These are phyloP conservation scores for Pichia sp. DNA, from an alignment of 1,139 yeast species.

Conservation along the genomic window DNA sequence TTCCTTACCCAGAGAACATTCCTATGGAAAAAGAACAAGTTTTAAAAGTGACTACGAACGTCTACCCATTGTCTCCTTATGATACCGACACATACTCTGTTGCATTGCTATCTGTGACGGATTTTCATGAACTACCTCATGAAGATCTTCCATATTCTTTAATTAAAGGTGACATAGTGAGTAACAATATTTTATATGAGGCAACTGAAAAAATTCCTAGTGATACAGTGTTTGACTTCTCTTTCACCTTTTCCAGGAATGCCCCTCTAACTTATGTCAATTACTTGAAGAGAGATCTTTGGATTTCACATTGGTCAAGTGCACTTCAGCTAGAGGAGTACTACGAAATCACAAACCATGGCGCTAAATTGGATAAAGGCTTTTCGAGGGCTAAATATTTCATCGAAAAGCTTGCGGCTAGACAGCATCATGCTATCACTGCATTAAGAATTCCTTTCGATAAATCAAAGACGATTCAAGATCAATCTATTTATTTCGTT, in stretches of 20 bases:
- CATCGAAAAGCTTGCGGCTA: constrained; percentile 43
- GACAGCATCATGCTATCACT: constrained; percentile 47
- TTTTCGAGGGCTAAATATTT: constrained; percentile 79
- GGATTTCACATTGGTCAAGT: constrained; percentile 78
- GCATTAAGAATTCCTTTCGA: constrained; percentile 51
- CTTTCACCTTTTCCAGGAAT: constrained; percentile 61
- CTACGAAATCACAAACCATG: constrained; percentile 74
- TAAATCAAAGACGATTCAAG: constrained; percentile 36
- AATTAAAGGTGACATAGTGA: constrained; percentile 3
- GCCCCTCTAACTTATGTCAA: constrained; percentile 60
- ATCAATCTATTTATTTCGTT: constrained; percentile 57
- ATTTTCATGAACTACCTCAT: constrained; percentile 39
- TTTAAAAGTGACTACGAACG: constrained; percentile 47
- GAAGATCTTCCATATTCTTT: constrained; percentile 9
- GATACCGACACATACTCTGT: constrained; percentile 49
- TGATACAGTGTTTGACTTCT: constrained; percentile 44
- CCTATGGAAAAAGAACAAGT: constrained; percentile 61
- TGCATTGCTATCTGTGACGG: constrained; percentile 48
- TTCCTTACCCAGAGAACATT: constrained; percentile 63
- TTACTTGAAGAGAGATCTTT: constrained; percentile 64
- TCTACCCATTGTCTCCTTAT: constrained; percentile 63
- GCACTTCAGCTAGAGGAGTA: constrained; percentile 72
- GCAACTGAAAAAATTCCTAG: constrained; percentile 34
- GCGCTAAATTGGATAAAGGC: constrained; percentile 62
- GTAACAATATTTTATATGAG: background rate